Conservation (phyloP, 164 flowering plant genomes). For the Aristolochia californica region DNA sequence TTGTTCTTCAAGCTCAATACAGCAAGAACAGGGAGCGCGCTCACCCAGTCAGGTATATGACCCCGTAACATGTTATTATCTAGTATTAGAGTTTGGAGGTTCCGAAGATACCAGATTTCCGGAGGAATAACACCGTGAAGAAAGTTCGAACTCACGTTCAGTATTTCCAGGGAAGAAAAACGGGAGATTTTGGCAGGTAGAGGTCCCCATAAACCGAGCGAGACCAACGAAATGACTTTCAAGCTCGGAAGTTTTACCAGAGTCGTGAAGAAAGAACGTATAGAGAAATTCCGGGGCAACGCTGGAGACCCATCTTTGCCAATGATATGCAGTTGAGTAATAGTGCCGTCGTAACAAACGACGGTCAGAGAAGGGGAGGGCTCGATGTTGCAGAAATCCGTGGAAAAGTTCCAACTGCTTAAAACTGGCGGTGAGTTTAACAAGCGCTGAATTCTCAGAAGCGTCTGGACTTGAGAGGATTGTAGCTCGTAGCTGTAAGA, state of each 20-base stretch:
- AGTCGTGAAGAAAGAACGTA: slow-evolving; percentile 53
- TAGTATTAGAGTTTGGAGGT: slow-evolving; percentile 66
- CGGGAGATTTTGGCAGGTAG: slow-evolving; percentile 53
- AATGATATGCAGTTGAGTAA: slow-evolving; percentile 72
- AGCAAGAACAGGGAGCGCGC: slow-evolving; percentile 39
- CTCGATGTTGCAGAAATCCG: slow-evolving; percentile 71
- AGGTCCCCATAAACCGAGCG: slow-evolving; percentile 89
- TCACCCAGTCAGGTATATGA: slow-evolving; percentile 44
- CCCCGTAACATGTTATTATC: slow-evolving; percentile 73
- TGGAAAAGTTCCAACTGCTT: slow-evolving; percentile 50
- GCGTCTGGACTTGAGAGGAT: slow-evolving; percentile 59
- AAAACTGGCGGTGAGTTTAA: slow-evolving; percentile 49
- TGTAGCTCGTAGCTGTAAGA: slow-evolving; percentile 38
- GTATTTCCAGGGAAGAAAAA: slow-evolving; percentile 66
- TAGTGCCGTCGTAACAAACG: slow-evolving; percentile 71
- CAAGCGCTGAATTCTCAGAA: slow-evolving; percentile 46
- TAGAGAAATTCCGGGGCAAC: slow-evolving; percentile 59
- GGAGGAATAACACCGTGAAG: slow-evolving; percentile 53
- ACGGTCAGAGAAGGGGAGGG: slow-evolving; percentile 46
- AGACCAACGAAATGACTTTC: slow-evolving; percentile 79
- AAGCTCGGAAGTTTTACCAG: slow-evolving; percentile 59
- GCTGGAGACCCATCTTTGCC: slow-evolving; percentile 38
- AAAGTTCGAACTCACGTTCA: slow-evolving; percentile 77
- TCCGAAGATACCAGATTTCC: slow-evolving; percentile 36
- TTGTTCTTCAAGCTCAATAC: slow-evolving; percentile 78